Evolutionary conservation across 179 eudicot species (phyloP).

Genomic region (Patellifolia procumbens): DNA sequence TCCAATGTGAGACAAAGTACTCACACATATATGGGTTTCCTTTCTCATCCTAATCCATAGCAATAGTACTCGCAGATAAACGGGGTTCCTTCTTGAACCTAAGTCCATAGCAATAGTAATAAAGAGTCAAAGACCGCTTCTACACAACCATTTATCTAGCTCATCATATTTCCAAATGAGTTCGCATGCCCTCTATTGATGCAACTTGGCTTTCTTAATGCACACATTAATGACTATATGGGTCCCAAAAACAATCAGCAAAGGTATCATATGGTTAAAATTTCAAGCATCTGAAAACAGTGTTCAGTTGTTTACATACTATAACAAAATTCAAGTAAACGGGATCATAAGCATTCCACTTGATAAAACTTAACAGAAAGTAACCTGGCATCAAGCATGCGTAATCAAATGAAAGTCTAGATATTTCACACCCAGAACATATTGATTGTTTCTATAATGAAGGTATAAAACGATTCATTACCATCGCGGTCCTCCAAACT

Average conservation of each 20-base stretch:
- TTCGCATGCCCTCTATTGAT: neutral
- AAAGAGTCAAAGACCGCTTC: neutral
- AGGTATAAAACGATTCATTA: slow-evolving; percentile 30
- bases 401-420: neutral
- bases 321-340: neutral
- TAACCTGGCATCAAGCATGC: neutral
- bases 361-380: too few species aligned
- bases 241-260: neutral
- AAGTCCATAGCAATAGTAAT: neutral
- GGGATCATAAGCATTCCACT: neutral
- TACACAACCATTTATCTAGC: neutral
- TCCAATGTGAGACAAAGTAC: neutral
- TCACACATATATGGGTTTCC: neutral
- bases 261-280: neutral
- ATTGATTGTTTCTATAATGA: neutral
- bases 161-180: neutral
- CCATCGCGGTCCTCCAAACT: slow-evolving; percentile 93
- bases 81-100: neutral
- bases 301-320: neutral
- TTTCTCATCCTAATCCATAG: neutral
- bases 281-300: neutral
- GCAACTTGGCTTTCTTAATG: too few species aligned
- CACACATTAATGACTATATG: neutral
- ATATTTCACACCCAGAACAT: neutral
- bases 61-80: neutral